Percentiles rank a stretch among this genome's conserved stretches.
Evolutionary conservation across 306 rosid genomes (phyloP).

Genomic region (Coriaria nepalensis): DNA sequence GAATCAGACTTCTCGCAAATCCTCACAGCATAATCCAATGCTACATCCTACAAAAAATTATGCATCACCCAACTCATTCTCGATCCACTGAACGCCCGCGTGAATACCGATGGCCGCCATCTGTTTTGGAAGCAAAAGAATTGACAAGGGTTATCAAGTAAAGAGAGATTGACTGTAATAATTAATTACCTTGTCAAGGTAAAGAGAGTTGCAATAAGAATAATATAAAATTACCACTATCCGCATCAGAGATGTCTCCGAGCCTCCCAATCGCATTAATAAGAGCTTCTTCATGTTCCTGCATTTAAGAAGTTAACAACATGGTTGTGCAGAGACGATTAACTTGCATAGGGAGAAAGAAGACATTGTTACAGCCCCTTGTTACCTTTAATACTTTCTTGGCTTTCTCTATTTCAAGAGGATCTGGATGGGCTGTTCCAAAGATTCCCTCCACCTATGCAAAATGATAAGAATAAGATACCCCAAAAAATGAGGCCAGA

Average conservation of each 20-base stretch:
- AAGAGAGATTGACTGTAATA: no score
- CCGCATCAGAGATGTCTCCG: conserved; percentile 67
- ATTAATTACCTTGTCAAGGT: no score
- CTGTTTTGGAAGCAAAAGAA: conserved; percentile 25
- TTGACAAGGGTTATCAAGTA: conserved; percentile 5
- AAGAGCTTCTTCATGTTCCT: conserved; percentile 92
- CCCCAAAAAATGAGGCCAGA: background rate
- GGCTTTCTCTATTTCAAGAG: conserved; percentile 67
- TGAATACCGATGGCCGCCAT: conserved; percentile 42
- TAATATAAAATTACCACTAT: conserved; percentile 44
- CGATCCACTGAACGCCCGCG: conserved; percentile 40
- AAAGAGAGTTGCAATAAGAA: no score
- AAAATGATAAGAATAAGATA: background rate
- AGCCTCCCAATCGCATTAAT: conserved; percentile 71
- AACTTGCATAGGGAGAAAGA: no score
- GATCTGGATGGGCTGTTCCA: conserved; percentile 69
- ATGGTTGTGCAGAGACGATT: background rate
- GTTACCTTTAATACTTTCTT: conserved; percentile 73
- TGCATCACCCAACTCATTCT: conserved; percentile 8
- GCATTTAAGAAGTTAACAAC: conserved; percentile 15
- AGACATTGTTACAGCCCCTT: background rate
- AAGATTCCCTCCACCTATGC: conserved; percentile 84
- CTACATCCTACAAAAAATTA: no score
- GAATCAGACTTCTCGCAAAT: background rate
- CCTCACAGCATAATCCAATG: background rate